A percentile compares a stretch with the other conserved stretches of the same genome.
Evolutionary conservation across 1,139 yeast species (phyloP).

Genomic region (Saccharomyces hybrid): DNA sequence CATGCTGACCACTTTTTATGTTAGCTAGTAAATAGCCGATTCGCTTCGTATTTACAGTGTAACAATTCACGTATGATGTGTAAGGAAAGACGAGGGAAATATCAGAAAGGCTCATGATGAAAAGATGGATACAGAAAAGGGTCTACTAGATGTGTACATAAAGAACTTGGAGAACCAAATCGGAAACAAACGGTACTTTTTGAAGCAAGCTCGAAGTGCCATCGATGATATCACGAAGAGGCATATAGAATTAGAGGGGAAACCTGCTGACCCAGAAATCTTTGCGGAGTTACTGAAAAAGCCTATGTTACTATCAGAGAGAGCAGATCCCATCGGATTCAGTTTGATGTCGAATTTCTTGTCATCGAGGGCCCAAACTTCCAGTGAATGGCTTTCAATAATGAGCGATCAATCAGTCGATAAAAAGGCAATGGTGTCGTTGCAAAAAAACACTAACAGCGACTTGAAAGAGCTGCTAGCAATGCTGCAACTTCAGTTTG

Average conservation of each 20-base stretch:
- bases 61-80: not conserved
- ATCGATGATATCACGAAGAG: slow-evolving; percentile 9
- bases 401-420: slow-evolving; percentile 5
- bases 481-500: not conserved
- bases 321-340: slow-evolving; percentile 30
- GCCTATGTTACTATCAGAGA: slow-evolving; percentile 26
- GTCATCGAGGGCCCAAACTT: slow-evolving; percentile 12
- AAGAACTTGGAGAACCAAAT: slow-evolving; percentile 23
- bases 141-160: slow-evolving; percentile 14
- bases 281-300: slow-evolving; percentile 15
- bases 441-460: slow-evolving; percentile 13
- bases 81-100: not conserved
- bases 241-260: not conserved
- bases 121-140: not conserved
- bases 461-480: slow-evolving; percentile 9
- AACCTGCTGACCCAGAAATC: not conserved
- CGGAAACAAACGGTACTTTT: slow-evolving; percentile 22
- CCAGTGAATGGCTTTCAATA: slow-evolving; percentile 12
- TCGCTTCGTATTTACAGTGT: not conserved
- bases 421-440: slow-evolving; percentile 10
- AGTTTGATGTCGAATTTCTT: slow-evolving; percentile 17
- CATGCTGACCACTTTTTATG: not conserved
- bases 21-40: not conserved
- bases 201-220: slow-evolving; percentile 21
- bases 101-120: not conserved